Evolutionary conservation across 2,329 filamentous ascomycete species (phyloP), one percentile per base, ranked within the genome.

Genomic region (Acephala macrosclerotiorum): DNA sequence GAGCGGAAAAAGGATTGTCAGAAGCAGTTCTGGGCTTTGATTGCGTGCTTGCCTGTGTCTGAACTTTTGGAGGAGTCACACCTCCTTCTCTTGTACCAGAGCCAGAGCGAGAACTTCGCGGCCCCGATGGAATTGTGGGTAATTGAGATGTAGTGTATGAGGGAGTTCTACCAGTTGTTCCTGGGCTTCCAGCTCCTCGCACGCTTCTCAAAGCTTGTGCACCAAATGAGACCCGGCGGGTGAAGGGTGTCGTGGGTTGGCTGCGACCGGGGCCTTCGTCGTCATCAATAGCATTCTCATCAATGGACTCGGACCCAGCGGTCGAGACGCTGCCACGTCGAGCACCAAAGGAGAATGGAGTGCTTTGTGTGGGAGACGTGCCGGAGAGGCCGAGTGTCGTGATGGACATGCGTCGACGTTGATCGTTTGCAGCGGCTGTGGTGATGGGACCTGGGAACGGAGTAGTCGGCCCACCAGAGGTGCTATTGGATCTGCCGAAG

Each of bases 181-280:
- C 74, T 57, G 74, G 70, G 69, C 73, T 75, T 47, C 71, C 71
- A 73, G 70, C 77, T 67, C 75, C 76, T 73, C 73, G 76, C 73
- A 73, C 75, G 69, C 75, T 75, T 68, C 75, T 74, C 72, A 76
- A 73, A 70, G 92, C 92, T 77, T 93, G 88, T 67, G 91, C 91
- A 67, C 95, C 94, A 75, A 97, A 96, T 80, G 94, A 97, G 83
- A 97, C 89, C 66, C 94, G 91, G 72, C 94, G 90, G 66, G 87
- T 87, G 76, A 94, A 95, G 38, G 94, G 92, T 14, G 91, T 92
- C 61, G 83, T 85, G 38, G 92, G 89, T 18, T 85, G 84, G 71
- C 85, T 87, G 74, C 84, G 86, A 45, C 82, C 76, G 64, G 79
- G 78, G 60, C 79, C 77, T n/a, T 81, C 79, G 49, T 89, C 87